Evolutionary conservation across 2,329 filamentous ascomycete genomes (phyloP).

Genomic region (Aureobasidium sp.): DNA sequence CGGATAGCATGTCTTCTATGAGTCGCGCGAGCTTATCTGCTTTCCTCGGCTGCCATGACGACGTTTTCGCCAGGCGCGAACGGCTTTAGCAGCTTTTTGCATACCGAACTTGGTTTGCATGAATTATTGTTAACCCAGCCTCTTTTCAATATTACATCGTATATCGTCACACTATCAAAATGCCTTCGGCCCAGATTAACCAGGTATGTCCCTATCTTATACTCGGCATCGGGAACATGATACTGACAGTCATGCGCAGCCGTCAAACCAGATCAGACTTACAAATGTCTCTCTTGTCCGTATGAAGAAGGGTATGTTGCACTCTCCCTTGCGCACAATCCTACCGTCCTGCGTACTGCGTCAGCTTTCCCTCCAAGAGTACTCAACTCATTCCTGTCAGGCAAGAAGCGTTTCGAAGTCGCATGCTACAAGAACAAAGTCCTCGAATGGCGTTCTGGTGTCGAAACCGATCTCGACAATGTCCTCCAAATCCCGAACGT

Average conservation of each 20-base stretch:
- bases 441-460: slow-evolving; percentile 87
- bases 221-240: not conserved
- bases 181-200: slow-evolving; percentile 30
- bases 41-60: slow-evolving; percentile 3
- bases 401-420: slow-evolving; percentile 97
- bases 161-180: slow-evolving; percentile 16
- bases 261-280: slow-evolving; percentile 93
- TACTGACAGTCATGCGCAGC: slow-evolving; percentile 36
- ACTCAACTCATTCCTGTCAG: slow-evolving; percentile 27
- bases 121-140: not conserved
- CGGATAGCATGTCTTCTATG: not conserved
- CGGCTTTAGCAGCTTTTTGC: slow-evolving; percentile 7
- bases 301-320: slow-evolving; percentile 63
- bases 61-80: slow-evolving; percentile 5
- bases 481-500: slow-evolving; percentile 94
- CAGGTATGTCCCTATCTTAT: not conserved
- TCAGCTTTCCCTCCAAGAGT: too few relatives aligned
- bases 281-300: slow-evolving; percentile 96
- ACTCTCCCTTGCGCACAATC: not conserved
- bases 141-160: not conserved
- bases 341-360: not conserved
- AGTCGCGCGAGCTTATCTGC: slow-evolving; percentile 8
- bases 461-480: slow-evolving; percentile 95
- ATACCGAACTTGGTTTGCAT: slow-evolving; percentile 7
- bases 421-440: slow-evolving; percentile 99